Conservation (phyloP, 2,329 filamentous ascomycete species). For the Pseudogymnoascus pannorum region DNA sequence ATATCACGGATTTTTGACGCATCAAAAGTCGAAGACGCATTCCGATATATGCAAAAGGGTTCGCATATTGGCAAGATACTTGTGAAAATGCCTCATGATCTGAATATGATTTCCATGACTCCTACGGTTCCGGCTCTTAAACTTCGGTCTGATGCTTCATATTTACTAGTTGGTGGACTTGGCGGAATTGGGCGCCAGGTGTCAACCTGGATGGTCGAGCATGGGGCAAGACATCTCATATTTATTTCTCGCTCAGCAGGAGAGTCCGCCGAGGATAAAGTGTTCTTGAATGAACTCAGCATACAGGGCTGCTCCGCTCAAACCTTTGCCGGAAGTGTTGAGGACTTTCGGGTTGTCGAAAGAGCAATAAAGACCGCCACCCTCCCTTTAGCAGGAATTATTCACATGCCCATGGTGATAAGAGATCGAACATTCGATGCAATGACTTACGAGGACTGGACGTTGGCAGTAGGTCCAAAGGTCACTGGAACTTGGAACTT, state of each 20-base stretch:
- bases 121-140: background rate
- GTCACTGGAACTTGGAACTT: conserved; percentile 15
- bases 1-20: background rate
- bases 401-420: conserved; percentile 29
- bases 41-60: conserved; percentile 15
- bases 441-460: conserved; percentile 12
- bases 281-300: conserved; percentile 17
- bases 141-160: conserved; percentile 20
- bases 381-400: conserved; percentile 12
- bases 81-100: conserved; percentile 6
- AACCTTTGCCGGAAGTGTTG: conserved; percentile 15
- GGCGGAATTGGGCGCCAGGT: conserved; percentile 20
- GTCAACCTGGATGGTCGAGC: background rate
- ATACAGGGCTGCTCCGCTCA: conserved; percentile 15
- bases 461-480: conserved; percentile 12
- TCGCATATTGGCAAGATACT: conserved; percentile 16
- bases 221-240: background rate
- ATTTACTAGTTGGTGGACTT: conserved; percentile 22
- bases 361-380: conserved; percentile 7
- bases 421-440: conserved; percentile 9
- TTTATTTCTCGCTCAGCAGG: conserved; percentile 20
- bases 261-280: conserved; percentile 24
- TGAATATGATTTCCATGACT: background rate
- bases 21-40: conserved; percentile 10
- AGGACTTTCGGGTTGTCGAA: conserved; percentile 9